Evolutionary conservation across 148 eudicot genomes (phyloP), one percentile per base, ranked within the genome.

Genomic region (Chenopodium suecicum): DNA sequence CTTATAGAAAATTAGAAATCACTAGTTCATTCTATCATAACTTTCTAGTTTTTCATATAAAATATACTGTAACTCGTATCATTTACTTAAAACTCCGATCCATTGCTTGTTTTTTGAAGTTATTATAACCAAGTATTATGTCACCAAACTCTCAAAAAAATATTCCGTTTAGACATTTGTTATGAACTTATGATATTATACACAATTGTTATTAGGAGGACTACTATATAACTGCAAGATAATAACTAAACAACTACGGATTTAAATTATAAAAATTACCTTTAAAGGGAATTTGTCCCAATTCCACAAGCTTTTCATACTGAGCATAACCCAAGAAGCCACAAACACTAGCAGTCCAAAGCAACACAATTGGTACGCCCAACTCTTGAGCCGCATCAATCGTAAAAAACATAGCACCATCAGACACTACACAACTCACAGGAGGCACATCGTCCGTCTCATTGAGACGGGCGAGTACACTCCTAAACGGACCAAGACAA

Each of bases 321-420:
- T 87, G 86, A 80, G 84, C 75, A 79, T 83, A 87, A 31, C 84
- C 89, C 68, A 83, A 66, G 11, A 87, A 66, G 9, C 84, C 85
- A 83, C 88, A 87, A 22, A 67, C 84, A 37, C 89, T 87, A 58
- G 89, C 88, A n/a, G 89, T 87, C 89, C 89, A 87, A 62, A 87
- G 70, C 84, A 81, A 44, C 34, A 66, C 86, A 46, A 54, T 82
- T 0, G 76, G 76, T 1, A 50, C n/a, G 19, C 76, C 76, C 34
- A 74, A 50, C 76, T 74, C 62, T 25, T 83, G 78, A 0, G 87
- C 90, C 4, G 87, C 91, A 74, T 84, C 88, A 34, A 85, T 64
- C 4, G 88, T 83, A 64, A 90, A 90, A 44, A 67, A 54, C 88
- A 88, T 88, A 41, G 46, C 80, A 0, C 70, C 83, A 25, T 88